Evolutionary conservation across 2,329 filamentous ascomycete species (phyloP).

Genomic region (Aspergillus proliferans): DNA sequence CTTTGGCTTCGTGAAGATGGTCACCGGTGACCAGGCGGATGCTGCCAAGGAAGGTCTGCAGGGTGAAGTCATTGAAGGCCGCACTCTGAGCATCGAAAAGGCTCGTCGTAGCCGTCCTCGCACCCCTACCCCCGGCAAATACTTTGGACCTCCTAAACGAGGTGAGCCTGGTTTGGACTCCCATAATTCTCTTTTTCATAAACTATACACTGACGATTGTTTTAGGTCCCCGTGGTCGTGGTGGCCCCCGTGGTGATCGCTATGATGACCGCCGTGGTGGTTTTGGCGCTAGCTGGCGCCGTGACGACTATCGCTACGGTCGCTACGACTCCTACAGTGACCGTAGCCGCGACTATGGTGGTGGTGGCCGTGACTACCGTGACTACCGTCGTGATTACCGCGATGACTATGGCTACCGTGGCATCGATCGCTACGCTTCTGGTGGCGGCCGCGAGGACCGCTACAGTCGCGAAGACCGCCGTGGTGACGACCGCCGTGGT

Average conservation of each 20-base stretch:
- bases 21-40: conserved; percentile 88
- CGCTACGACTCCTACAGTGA: conserved; percentile 42
- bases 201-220: neutral
- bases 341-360: conserved; percentile 45
- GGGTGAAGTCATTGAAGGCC: conserved; percentile 89
- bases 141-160: conserved; percentile 97
- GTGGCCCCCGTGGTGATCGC: conserved; percentile 40
- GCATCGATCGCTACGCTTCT: conserved; percentile 40
- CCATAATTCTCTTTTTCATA: neutral
- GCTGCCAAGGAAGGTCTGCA: conserved; percentile 94
- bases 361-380: conserved; percentile 35
- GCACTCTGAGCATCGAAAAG: conserved; percentile 97
- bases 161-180: conserved; percentile 52
- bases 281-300: conserved; percentile 46
- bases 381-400: conserved; percentile 46
- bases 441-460: conserved; percentile 44
- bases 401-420: conserved; percentile 35
- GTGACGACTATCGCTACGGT: conserved; percentile 37
- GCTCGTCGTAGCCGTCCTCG: conserved; percentile 89
- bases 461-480: conserved; percentile 39
- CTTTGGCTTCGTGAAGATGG: conserved; percentile 99
- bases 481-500: conserved; percentile 37
- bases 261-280: conserved; percentile 51
- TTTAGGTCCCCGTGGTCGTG: conserved; percentile 30
- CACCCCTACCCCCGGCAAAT: conserved; percentile 96